Base-by-base conservation (phyloP, 306 rosid species). In the Ziziphus jujuba region DNA sequence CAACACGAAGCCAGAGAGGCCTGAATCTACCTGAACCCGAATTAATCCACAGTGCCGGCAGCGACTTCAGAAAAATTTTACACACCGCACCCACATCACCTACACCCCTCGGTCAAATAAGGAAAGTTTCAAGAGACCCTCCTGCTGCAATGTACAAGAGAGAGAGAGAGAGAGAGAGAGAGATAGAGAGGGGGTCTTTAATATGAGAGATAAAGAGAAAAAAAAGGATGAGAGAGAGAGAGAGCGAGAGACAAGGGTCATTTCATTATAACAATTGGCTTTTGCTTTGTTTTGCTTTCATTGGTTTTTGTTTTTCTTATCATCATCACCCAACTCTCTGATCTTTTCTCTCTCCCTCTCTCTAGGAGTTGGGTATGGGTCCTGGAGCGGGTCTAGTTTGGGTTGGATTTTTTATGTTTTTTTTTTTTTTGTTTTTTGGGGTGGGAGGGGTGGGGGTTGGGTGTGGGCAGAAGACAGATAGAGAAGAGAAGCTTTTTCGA, bases 381-480 rank as follows among this genome's bases (percentile, higher is more conserved):
- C 16, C 21, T 50, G 19, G 9, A 7, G 9, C 21, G 55, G 47
- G 45, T 40, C 13, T 40, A 40, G 45, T 9, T 40, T 9, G 11
- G 15, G 45, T 7, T 7, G 45, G 12, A 12, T 8, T 9, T 8
- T n/a, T n/a, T n/a, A n/a, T n/a, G n/a, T n/a, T n/a, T n/a, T n/a
- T n/a, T n/a, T n/a, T n/a, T n/a, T n/a, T n/a, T n/a, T n/a, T n/a
- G n/a, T n/a, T n/a, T n/a, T n/a, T n/a, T n/a, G n/a, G n/a, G n/a
- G n/a, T n/a, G n/a, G n/a, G n/a, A n/a, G n/a, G n/a, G n/a, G n/a
- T n/a, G n/a, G n/a, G 28, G 20, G 31, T 47, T 16, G 56, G 28
- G 35, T 63, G 50, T 62, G 17, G 57, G 60, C 70, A 65, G 74
- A 75, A 66, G 71, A 59, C 71, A 62, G 63, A 77, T 72, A 56